Evolutionary conservation across 2,329 filamentous ascomycete species (phyloP), one percentile per base, ranked within the genome.

Genomic region (Trichoderma oligosporum): DNA sequence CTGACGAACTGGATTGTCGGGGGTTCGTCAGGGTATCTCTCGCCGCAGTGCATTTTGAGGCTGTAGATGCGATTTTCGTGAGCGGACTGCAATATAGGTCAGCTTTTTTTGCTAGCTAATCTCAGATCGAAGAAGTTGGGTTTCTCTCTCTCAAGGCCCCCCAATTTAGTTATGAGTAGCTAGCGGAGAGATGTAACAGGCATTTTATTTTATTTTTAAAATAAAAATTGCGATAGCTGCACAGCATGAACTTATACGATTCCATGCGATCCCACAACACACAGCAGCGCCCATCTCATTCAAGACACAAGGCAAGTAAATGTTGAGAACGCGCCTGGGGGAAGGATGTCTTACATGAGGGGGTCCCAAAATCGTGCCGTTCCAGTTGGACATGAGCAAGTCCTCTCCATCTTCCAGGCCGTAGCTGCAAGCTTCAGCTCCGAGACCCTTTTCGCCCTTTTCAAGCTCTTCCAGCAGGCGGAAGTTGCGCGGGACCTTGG

Each of bases 21-120:
- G 44, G 94, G 94, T 61, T 83, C 79, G 71, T 96, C 91, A 52
- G 94, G 94, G 73, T 99, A 99, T 58, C 89, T 79, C 47, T 85
- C 81, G 61, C 91, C 92, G 78, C 94, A 99, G 78, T 96, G 88
- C 78, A 99, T 96, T 75, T 93, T 95, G 67, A 99, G 83, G 65
- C 91, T 95, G 81, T 99, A 99, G 77, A 99, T 99, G 68, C 94
- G 89, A 77, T 99, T 99, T 80, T 99, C 94, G 73, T 97, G 93
- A 61, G 87, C 91, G 74, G 91, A 96, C 89, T 94, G 68, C 39
- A 11, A 36, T n/a, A 6, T 56, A 55, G 60, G 36, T 47, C 48
- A 38, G 54, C 41, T 18, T 36, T 44, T 16, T 52, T 24, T 53
- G 39, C 33, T 31, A 12, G 22, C 24, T 25, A 22, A 9, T 22